These are phyloP conservation scores for Phytophthora syringae DNA, from an alignment of 352 stramenopile species.

Conservation along the genomic window DNA sequence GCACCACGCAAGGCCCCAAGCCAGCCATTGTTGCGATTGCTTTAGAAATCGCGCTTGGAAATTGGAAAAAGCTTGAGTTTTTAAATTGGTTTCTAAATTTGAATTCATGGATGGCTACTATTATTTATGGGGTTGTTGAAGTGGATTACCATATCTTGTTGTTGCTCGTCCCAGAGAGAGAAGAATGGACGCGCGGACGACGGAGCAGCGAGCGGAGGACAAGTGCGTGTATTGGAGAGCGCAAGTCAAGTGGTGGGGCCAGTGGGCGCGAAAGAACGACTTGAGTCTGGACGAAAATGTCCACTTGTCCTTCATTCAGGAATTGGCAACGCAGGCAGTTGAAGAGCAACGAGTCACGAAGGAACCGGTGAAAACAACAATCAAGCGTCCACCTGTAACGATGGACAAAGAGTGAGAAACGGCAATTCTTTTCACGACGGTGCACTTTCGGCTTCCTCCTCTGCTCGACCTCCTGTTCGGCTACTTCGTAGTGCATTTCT, in stretches of 20 bases:
- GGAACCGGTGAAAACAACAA: background rate
- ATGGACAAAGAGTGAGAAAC: background rate
- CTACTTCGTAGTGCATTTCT: constrained; percentile 2
- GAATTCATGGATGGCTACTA: no score
- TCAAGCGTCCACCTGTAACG: no score
- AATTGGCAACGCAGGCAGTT: constrained; percentile 17
- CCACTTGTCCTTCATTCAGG: constrained; percentile 27
- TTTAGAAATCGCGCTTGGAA: no score
- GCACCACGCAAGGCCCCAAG: constrained; percentile 65
- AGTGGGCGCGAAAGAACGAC: constrained; percentile 22
- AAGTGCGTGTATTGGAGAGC: constrained; percentile 26
- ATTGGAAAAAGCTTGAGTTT: no score
- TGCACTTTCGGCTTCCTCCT: no score
- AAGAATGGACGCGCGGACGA: background rate
- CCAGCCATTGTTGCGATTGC: constrained; percentile 44
- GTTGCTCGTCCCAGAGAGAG: background rate
- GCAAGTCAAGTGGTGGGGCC: constrained; percentile 31
- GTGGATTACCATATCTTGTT: background rate
- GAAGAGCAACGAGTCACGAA: constrained; percentile 10
- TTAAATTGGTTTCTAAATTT: no score
- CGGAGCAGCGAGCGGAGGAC: constrained; percentile 8
- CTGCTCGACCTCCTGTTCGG: background rate
- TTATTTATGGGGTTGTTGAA: no score
- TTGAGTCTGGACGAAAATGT: constrained; percentile 18
- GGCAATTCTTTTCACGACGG: background rate